Evolutionary conservation across 176 grass and related monocot species (phyloP), one percentile per base, ranked within the genome.

Genomic region (Areca catechu): DNA sequence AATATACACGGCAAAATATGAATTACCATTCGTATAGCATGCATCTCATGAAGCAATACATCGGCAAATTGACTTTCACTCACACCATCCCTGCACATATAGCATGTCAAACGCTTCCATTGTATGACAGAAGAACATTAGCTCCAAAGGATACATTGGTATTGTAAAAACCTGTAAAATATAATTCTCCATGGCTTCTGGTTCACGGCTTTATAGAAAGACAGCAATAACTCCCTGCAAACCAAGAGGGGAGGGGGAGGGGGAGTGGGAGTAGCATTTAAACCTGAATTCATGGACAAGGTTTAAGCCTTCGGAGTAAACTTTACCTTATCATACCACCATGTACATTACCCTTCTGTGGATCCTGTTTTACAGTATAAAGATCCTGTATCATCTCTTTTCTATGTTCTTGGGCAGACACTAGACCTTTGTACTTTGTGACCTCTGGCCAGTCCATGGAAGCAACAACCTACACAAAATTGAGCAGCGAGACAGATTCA

Each of bases 361-460:
- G 51, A 79, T 86, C 82, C 25, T 62, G 47, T 56, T 7, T 16
- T 61, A 43, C 48, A 9, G 56, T 80, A 68, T 61, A 95, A 24
- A 95, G 70, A 68, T 90, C 80, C 47, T 83, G 60, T 56, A 95
- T 90, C 19, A 90, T 86, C 43, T 95, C 91, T 24, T 86, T 20
- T 21, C 85, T 72, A 14, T 75, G 77, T 62, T 49, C 16, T 73
- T 95, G 91, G 6, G 83, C 91, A 59, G 77, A 86, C 43, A 95
- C 61, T 18, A 95, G 58, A n/a, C 82, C 83, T 66, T 55, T 77
- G 48, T 95, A 95, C 22, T 62, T 81, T 21, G 86, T 84, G 4
- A 84, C 67, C 56, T 84, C 34, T 22, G 77, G 91, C 85, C 85
- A 89, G 70, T 95, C 91, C 62, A 84, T 84, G 1, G 86, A 95